These are phyloP conservation scores for Pachyrhizus erosus DNA, from an alignment of 306 rosid species.

Conservation along the genomic window DNA sequence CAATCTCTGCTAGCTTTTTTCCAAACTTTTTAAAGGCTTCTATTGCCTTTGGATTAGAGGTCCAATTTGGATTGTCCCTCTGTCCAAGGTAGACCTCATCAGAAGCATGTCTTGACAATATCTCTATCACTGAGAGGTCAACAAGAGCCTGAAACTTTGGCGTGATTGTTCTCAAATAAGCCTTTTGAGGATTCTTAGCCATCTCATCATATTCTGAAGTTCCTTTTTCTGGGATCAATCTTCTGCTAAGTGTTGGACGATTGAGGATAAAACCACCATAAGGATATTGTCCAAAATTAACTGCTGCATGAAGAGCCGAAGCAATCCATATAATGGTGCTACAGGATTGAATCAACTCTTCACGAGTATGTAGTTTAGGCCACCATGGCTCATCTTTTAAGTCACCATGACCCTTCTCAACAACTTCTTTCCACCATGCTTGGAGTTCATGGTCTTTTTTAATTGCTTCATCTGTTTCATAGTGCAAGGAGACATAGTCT, in stretches of 20 bases:
- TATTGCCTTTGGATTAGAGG: constrained; percentile 16
- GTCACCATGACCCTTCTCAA: constrained; percentile 40
- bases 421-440: constrained; percentile 50
- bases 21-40: constrained; percentile 39
- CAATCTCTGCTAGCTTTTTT: constrained; percentile 31
- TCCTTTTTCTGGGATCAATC: constrained; percentile 61
- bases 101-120: constrained; percentile 52
- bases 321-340: constrained; percentile 26
- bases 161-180: constrained; percentile 60
- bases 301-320: constrained; percentile 43
- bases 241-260: constrained; percentile 65
- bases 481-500: constrained; percentile 33
- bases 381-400: constrained; percentile 31
- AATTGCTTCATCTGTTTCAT: constrained; percentile 41
- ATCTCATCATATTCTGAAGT: constrained; percentile 61
- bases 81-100: constrained; percentile 53
- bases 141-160: constrained; percentile 53
- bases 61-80: constrained; percentile 48
- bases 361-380: constrained; percentile 28
- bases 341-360: constrained; percentile 17
- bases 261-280: constrained; percentile 53
- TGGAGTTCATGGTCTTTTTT: constrained; percentile 62
- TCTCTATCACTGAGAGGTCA: constrained; percentile 57
- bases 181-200: constrained; percentile 43
- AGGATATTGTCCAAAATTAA: constrained; percentile 44